These are phyloP conservation scores for Bathelium albidoporum DNA, from an alignment of 495 filamentous ascomycete genomes.

Conservation along the genomic window DNA sequence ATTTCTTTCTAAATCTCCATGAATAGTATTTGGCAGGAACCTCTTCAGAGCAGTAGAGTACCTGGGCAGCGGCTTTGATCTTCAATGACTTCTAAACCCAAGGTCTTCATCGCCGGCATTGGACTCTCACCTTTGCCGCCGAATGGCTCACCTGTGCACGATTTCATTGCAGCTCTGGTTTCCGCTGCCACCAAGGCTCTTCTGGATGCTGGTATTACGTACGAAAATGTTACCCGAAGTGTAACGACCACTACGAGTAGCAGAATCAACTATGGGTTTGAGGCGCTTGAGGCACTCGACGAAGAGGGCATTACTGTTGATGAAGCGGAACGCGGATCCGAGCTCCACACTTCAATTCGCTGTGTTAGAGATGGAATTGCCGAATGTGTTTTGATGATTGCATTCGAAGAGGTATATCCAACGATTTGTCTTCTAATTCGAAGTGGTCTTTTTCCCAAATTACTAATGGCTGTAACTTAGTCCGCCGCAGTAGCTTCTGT, in stretches of 20 bases:
- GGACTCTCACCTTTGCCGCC: not conserved
- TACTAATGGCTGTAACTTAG: not conserved
- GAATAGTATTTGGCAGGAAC: not conserved
- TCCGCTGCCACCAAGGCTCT: conserved; percentile 13
- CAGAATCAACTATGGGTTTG: not conserved
- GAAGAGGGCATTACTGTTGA: conserved; percentile 5
- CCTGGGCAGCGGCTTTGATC: not conserved
- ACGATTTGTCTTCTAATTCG: not conserved
- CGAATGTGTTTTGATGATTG: conserved; percentile 9
- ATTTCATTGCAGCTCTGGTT: conserved; percentile 1
- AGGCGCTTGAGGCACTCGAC: conserved; percentile 4
- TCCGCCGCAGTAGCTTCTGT: conserved; percentile 8
- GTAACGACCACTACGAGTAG: not conserved
- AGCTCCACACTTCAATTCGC: conserved; percentile 1
- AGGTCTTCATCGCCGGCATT: conserved; percentile 13
- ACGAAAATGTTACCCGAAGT: conserved; percentile 8
- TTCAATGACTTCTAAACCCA: conserved; percentile 2
- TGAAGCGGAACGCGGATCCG: conserved; percentile 10
- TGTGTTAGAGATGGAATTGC: conserved; percentile 4
- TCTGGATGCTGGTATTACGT: conserved; percentile 13
- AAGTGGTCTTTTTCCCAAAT: not conserved
- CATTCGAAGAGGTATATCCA: conserved; percentile 7
- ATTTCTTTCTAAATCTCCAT: not conserved
- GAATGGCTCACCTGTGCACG: not conserved
- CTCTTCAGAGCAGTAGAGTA: not conserved